These are phyloP conservation scores for Tylopilus cervinicoccineus DNA, from an alignment of 768 basidiomycete genomes.

Conservation along the genomic window DNA sequence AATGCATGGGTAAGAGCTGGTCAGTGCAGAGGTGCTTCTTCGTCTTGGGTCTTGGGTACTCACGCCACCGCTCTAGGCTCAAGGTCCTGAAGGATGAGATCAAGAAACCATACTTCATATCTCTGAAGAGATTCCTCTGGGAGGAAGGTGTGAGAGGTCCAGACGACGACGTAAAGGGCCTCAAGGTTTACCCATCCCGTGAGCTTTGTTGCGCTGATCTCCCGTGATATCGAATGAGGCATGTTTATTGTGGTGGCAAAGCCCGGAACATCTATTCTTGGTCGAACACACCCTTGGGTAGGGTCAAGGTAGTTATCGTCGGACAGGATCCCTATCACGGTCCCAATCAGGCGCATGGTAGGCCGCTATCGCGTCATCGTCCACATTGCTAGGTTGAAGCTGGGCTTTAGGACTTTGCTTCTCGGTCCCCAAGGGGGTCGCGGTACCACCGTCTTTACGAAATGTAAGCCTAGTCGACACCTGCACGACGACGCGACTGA, in stretches of 20 bases:
- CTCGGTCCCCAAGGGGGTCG: slow-evolving; percentile 78
- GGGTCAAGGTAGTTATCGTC: slow-evolving; percentile 84
- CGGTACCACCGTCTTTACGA: slow-evolving; percentile 74
- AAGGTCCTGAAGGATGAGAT: slow-evolving; percentile 73
- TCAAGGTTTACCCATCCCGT: slow-evolving; percentile 80
- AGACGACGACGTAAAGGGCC: slow-evolving; percentile 39
- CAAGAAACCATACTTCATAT: slow-evolving; percentile 70
- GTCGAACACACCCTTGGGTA: slow-evolving; percentile 83
- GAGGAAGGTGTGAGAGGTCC: slow-evolving; percentile 55
- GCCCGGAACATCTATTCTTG: slow-evolving; percentile 88
- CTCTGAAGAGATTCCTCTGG: slow-evolving; percentile 67
- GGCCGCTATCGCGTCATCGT: slow-evolving; percentile 17
- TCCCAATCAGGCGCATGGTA: slow-evolving; percentile 80
- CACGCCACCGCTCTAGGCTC: slow-evolving; percentile 46
- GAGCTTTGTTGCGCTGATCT: slow-evolving; percentile 30
- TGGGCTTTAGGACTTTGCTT: slow-evolving; percentile 68
- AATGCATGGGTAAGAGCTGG: slow-evolving; percentile 74
- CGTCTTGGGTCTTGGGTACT: neutral
- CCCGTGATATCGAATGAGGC: slow-evolving; percentile 2
- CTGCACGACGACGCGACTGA: slow-evolving; percentile 10
- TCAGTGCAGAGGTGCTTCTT: slow-evolving; percentile 19
- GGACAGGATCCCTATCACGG: slow-evolving; percentile 89
- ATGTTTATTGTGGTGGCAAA: slow-evolving; percentile 27
- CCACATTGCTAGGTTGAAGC: slow-evolving; percentile 1
- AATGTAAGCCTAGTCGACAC: slow-evolving; percentile 50